Base-by-base conservation (phyloP, 164 flowering plant genomes). In the Tetracentron sinense region DNA sequence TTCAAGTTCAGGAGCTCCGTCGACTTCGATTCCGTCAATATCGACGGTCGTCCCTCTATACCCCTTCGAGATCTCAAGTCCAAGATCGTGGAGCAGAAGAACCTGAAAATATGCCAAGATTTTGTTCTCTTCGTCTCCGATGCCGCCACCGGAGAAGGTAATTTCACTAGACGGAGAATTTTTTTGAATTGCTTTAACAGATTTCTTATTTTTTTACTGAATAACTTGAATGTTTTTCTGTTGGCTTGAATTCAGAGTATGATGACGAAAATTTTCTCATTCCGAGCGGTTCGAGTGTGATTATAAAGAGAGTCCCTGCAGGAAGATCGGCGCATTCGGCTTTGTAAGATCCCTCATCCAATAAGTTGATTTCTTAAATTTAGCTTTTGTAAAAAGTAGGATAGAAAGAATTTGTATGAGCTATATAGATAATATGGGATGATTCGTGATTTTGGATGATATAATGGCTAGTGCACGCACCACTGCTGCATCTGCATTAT, bases 251-350 rank as follows among this genome's bases (percentile, higher is more conserved):
- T 71, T 59, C 79, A 88, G 91, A 71, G 64, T 88, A 64, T 35
- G 46, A 54, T 10, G 85, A 82, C 19, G 87, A 82, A 10, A 59
- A 76, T 33, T 51, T 46, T 60, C 80, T 70, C 56, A 70, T 88
- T 63, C 80, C 73, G 0, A 79, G 83, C 50, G 84, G 89, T 60
- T 78, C 88, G 7, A 83, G 89, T 59, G 77, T 86, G 53, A 83
- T 88, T 22, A 77, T 88, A 19, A 86, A 79, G 74, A 71, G 90
- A 75, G 85, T 88, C 3, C 95, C 95, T n/a, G 85, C 85, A 0
- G 82, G 79, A 63, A 60, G 61, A 68, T 71, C 74, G 33, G 63
- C 68, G 19, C 80, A 69, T n/a, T 56, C 64, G 0, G 35, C 62
- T 71, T 2, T 46, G 83, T 81, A 67, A 81, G 81, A 42, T 56